Evolutionary conservation across 805 yeast species (phyloP).

Genomic region (Kazachstania bromeliacearum): DNA sequence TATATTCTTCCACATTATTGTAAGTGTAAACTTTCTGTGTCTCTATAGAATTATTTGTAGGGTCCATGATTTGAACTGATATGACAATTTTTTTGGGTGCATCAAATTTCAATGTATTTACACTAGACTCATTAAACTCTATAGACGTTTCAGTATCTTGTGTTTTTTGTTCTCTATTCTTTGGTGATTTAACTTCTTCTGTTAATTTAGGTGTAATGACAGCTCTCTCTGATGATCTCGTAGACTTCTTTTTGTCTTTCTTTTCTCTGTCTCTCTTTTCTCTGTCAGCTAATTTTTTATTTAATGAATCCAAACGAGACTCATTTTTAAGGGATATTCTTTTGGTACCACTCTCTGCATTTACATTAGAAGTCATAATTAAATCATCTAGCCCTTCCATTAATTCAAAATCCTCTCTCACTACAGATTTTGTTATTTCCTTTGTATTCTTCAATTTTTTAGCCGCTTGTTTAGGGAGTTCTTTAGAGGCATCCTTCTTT

Average conservation of each 20-base stretch:
- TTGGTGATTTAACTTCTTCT: background rate
- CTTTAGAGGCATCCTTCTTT: background rate
- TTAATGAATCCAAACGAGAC: too few relatives aligned
- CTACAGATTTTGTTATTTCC: too few relatives aligned
- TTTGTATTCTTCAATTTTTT: background rate
- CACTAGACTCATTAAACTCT: background rate
- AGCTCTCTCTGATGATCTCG: background rate
- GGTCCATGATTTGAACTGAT: background rate
- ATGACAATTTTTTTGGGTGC: background rate
- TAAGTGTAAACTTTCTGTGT: background rate
- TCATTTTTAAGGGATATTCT: too few relatives aligned
- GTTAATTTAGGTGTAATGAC: too few relatives aligned
- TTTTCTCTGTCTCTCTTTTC: background rate
- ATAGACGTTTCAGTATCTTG: background rate
- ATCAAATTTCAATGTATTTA: background rate
- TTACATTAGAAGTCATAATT: background rate
- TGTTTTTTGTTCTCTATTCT: background rate
- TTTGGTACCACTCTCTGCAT: background rate
- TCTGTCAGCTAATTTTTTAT: background rate
- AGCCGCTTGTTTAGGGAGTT: background rate
- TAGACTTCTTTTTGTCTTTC: background rate
- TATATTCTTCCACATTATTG: background rate
- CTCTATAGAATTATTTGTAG: background rate
- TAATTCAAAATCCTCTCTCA: slow-evolving; percentile 5
- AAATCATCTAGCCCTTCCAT: slow-evolving; percentile 8